Conservation (phyloP, 2,329 filamentous ascomycete genomes). For the Cladosporium cucumerinum region DNA sequence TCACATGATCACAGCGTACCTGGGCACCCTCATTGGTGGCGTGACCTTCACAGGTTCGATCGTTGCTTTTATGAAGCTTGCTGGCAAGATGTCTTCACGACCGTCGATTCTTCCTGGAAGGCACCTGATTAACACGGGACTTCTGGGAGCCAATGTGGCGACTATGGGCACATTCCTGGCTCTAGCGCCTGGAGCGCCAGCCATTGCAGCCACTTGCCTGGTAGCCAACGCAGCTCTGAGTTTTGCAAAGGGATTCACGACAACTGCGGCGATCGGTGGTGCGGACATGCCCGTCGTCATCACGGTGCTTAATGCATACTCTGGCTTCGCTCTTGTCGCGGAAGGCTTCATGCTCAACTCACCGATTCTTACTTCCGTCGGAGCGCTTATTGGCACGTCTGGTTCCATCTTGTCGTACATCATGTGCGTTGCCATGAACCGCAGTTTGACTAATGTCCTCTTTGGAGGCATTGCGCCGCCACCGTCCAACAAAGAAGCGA, state of each 20-base stretch:
- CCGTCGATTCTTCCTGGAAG: conserved; percentile 70
- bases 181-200: conserved; percentile 74
- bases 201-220: conserved; percentile 74
- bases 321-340: conserved; percentile 82
- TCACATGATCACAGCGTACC: conserved; percentile 80
- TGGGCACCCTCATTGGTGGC: conserved; percentile 77
- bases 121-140: conserved; percentile 69
- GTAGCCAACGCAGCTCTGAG: conserved; percentile 73
- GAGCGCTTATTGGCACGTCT: conserved; percentile 81
- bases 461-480: conserved; percentile 76
- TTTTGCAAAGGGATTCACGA: conserved; percentile 83
- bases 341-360: conserved; percentile 93
- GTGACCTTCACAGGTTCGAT: conserved; percentile 90
- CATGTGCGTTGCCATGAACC: conserved; percentile 87
- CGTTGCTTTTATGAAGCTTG: conserved; percentile 83
- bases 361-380: conserved; percentile 77
- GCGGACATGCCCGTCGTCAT: conserved; percentile 93
- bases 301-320: conserved; percentile 86
- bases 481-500: conserved; percentile 32
- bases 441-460: conserved; percentile 81
- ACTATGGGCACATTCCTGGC: conserved; percentile 82
- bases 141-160: conserved; percentile 72
- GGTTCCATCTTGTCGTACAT: conserved; percentile 88
- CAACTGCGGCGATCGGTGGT: conserved; percentile 84
- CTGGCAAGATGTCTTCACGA: conserved; percentile 75